Evolutionary conservation across 2,329 filamentous ascomycete genomes (phyloP).

Genomic region (Elsinoe perseae): DNA sequence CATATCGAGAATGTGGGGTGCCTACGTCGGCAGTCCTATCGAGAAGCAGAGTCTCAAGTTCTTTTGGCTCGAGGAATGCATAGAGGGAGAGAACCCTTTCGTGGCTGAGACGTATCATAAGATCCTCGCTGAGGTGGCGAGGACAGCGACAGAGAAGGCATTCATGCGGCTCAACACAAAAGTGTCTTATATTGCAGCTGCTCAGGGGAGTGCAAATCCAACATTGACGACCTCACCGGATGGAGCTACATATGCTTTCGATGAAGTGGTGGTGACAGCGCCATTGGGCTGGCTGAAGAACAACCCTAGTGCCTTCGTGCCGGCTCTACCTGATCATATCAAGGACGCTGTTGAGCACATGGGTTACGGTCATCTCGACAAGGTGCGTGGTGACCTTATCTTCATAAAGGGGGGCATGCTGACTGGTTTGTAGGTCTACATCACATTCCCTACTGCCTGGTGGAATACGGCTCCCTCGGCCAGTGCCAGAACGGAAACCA

Average conservation of each 20-base stretch:
- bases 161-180: conserved; percentile 45
- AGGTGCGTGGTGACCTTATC: conserved; percentile 17
- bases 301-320: conserved; percentile 39
- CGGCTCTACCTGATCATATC: conserved; percentile 37
- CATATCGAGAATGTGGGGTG: conserved; percentile 60
- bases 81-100: conserved; percentile 62
- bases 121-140: conserved; percentile 53
- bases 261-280: conserved; percentile 46
- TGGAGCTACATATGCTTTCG: conserved; percentile 34
- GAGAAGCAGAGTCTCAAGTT: conserved; percentile 62
- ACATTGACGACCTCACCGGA: conserved; percentile 47
- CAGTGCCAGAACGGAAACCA: conserved; percentile 27
- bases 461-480: conserved; percentile 47
- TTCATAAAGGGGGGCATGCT: conserved; percentile 17
- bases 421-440: conserved; percentile 31
- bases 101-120: conserved; percentile 54
- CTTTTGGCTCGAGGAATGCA: conserved; percentile 71
- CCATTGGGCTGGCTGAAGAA: conserved; percentile 49
- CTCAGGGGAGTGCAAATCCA: conserved; percentile 41
- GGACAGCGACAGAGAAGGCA: conserved; percentile 49
- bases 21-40: conserved; percentile 60
- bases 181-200: conserved; percentile 45
- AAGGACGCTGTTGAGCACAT: conserved; percentile 37
- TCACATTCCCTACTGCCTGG: conserved; percentile 64
- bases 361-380: conserved; percentile 20